Conservation (phyloP, 805 yeast genomes). For the Sugiyamaella marilandica region DNA sequence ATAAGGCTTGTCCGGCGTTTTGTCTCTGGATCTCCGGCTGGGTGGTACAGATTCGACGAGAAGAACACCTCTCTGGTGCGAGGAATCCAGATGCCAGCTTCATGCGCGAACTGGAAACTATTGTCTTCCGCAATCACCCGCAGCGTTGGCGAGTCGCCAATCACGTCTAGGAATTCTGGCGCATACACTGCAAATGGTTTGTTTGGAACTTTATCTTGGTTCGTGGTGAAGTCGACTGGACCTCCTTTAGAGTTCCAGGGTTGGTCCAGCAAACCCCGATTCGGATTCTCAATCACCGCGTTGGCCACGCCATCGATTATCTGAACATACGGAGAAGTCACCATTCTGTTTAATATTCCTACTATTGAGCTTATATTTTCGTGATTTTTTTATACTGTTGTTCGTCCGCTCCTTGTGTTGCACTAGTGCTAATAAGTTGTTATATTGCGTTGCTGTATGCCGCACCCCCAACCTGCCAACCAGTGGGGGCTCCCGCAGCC, state of each 20-base stretch:
- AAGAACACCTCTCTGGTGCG: constrained; percentile 25
- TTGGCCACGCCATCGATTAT: background rate
- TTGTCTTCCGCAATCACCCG: constrained; percentile 21
- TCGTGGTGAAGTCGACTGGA: background rate
- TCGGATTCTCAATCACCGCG: constrained; percentile 1
- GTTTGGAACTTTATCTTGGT: background rate
- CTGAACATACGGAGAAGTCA: background rate
- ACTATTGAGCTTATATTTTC: background rate
- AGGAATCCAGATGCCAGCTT: constrained; percentile 29
- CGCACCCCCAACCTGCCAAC: background rate
- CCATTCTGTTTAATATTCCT: background rate
- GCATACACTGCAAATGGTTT: constrained; percentile 20
- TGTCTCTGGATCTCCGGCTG: background rate
- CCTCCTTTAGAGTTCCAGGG: background rate
- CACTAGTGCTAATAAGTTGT: no score
- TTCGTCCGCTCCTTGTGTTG: no score
- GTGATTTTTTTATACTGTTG: no score
- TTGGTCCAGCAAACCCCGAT: background rate
- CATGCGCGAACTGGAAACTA: constrained; percentile 27
- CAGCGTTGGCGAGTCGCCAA: constrained; percentile 19
- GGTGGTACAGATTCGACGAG: constrained; percentile 26
- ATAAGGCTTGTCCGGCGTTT: constrained; percentile 3
- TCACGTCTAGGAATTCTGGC: constrained; percentile 17
- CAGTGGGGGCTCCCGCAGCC: background rate
- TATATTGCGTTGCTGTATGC: no score